Evolutionary conservation across 108 stramenopile genomes (phyloP).

Genomic region (Stephanodiscus triporus): DNA sequence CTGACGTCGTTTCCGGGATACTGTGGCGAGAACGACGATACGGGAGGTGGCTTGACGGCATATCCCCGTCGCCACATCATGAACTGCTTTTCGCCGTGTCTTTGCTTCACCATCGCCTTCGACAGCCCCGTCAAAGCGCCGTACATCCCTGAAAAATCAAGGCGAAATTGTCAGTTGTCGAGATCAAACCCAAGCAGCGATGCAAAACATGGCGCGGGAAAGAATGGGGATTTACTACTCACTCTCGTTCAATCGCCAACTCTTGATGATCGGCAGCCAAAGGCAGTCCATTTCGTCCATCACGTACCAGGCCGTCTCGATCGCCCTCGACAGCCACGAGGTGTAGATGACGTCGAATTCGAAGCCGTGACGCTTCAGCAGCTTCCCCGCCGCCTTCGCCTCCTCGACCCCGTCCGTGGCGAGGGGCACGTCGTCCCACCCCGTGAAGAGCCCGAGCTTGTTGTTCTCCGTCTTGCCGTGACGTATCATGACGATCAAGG

Average conservation of each 20-base stretch:
- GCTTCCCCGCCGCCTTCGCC: slow-evolving; percentile 79
- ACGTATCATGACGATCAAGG: slow-evolving; percentile 90
- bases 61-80: slow-evolving; percentile 91
- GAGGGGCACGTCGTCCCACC: slow-evolving; percentile 88
- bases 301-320: slow-evolving; percentile 76
- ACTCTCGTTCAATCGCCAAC: slow-evolving; percentile 92
- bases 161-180: background rate
- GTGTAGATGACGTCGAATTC: slow-evolving; percentile 98
- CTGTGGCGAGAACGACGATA: slow-evolving; percentile 72
- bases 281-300: slow-evolving; percentile 91
- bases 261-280: slow-evolving; percentile 93
- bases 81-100: slow-evolving; percentile 94
- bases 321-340: slow-evolving; percentile 93
- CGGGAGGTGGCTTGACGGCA: slow-evolving; percentile 81
- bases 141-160: slow-evolving; percentile 56
- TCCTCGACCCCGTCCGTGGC: slow-evolving; percentile 90
- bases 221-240: background rate
- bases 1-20: slow-evolving; percentile 91
- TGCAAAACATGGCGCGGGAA: background rate
- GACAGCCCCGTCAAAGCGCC: slow-evolving; percentile 86
- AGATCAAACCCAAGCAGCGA: background rate
- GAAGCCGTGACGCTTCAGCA: slow-evolving; percentile 85
- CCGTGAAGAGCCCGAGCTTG: slow-evolving; percentile 92
- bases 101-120: slow-evolving; percentile 92
- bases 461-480: slow-evolving; percentile 95